phyloP scores from a whole-genome alignment of 2,329 filamentous ascomycete species.

The Apiospora koreana region DNA sequence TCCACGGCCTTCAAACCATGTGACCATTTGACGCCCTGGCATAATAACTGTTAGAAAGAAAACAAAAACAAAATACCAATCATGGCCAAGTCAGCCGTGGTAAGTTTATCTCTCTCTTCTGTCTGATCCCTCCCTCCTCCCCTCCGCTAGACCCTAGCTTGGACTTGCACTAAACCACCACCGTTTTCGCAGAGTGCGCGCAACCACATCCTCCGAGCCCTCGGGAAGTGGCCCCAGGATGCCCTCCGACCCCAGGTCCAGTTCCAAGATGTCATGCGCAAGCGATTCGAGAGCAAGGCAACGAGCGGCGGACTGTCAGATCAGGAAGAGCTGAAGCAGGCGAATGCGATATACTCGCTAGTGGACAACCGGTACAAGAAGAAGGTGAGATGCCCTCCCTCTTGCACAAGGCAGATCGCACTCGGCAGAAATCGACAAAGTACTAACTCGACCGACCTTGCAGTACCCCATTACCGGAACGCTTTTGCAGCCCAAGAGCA shows the following conservation, averaged over 20 bases:
- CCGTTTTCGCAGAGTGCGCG: conserved; percentile 39
- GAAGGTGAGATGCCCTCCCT: too few species aligned
- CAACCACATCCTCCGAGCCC: conserved; percentile 49
- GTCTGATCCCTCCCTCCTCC: not conserved
- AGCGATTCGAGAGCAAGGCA: conserved; percentile 42
- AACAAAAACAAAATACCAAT: not conserved
- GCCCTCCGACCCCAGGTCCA: conserved; percentile 63
- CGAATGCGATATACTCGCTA: conserved; percentile 60
- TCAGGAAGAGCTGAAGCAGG: conserved; percentile 53
- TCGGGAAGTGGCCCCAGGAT: conserved; percentile 65
- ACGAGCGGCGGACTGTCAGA: conserved; percentile 36
- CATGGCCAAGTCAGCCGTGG: conserved; percentile 18
- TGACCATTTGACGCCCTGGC: not conserved
- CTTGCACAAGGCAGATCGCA: too few species aligned
- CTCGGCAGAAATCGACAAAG: too few species aligned
- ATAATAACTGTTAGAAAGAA: not conserved
- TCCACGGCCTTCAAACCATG: conserved; percentile 1
- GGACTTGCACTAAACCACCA: conserved; percentile 12
- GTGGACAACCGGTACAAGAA: conserved; percentile 60
- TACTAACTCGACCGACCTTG: not conserved
- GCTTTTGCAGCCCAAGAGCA: conserved; percentile 59
- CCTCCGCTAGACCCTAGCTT: not conserved
- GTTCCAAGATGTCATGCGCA: conserved; percentile 56
- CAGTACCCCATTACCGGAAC: conserved; percentile 51
- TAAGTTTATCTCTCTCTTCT: not conserved